These are phyloP conservation scores for Lentinula raphanica DNA, from an alignment of 768 basidiomycete genomes.

Conservation along the genomic window DNA sequence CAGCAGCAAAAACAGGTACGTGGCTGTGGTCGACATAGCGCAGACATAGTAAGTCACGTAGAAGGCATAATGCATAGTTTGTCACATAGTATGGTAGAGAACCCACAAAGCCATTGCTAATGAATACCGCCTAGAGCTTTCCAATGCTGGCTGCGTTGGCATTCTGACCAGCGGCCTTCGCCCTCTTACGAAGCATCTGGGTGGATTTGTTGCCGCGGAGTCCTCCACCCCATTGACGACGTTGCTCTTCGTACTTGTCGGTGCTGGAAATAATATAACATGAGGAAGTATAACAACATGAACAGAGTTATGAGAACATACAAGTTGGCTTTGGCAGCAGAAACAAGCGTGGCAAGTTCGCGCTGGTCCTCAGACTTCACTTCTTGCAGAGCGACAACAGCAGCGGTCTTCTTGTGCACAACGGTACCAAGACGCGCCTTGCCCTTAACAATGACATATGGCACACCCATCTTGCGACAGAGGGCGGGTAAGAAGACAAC, in stretches of 20 bases:
- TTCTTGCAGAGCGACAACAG: constrained; percentile 87
- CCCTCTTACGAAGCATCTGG: constrained; percentile 90
- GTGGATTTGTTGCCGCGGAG: constrained; percentile 92
- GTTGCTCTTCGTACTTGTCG: constrained; percentile 90
- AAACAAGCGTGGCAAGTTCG: constrained; percentile 88
- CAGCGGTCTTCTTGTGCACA: constrained; percentile 97
- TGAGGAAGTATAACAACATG: background rate
- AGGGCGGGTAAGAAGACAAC: constrained; percentile 97
- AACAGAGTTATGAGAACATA: constrained; percentile 34
- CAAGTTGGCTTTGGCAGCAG: constrained; percentile 97
- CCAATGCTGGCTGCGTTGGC: constrained; percentile 47
- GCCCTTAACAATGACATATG: constrained; percentile 97
- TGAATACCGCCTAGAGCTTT: constrained; percentile 49
- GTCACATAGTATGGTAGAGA: background rate
- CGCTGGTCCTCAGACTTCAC: constrained; percentile 92
- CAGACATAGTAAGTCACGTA: background rate
- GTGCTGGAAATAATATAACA: constrained; percentile 40
- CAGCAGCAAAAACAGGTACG: too few species aligned
- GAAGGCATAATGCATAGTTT: background rate
- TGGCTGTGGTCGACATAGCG: too few species aligned
- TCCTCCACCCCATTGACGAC: constrained; percentile 95
- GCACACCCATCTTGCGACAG: constrained; percentile 99
- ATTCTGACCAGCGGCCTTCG: constrained; percentile 80
- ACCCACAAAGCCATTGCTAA: background rate
- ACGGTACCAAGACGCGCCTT: constrained; percentile 98